Conservation (phyloP, 2,329 filamentous ascomycete species). For the Tolypocladium cylindrosporum region DNA sequence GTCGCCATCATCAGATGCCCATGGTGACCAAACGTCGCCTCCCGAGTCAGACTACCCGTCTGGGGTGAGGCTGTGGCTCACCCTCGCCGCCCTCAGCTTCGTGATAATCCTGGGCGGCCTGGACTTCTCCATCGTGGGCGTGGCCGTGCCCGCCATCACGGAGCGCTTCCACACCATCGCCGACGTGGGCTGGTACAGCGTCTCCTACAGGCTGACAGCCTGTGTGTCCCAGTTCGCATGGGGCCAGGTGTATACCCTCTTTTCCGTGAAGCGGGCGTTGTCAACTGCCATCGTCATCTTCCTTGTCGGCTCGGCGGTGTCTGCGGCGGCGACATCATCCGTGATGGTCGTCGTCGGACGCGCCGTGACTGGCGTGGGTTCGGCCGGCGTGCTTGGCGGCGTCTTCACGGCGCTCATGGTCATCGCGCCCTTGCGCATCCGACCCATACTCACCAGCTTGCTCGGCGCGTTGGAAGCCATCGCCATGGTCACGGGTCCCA, state of each 20-base stretch:
- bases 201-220: conserved; percentile 25
- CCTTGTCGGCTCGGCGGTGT: conserved; percentile 34
- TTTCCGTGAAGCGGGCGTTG: conserved; percentile 15
- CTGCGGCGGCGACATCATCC: conserved; percentile 15
- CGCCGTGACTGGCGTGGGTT: background rate
- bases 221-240: conserved; percentile 26
- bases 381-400: background rate
- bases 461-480: background rate
- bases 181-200: conserved; percentile 14
- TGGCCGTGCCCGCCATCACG: conserved; percentile 15
- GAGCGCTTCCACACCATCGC: conserved; percentile 13
- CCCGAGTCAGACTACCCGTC: background rate
- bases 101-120: conserved; percentile 7
- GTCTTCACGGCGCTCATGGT: background rate
- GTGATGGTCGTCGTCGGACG: background rate
- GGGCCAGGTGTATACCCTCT: background rate
- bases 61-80: background rate
- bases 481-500: background rate
- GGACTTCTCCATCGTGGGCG: conserved; percentile 14
- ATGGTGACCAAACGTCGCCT: background rate
- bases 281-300: conserved; percentile 28
- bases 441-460: background rate
- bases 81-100: background rate
- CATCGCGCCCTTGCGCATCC: background rate
- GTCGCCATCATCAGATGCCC: background rate